Evolutionary conservation across 2,329 filamentous ascomycete genomes (phyloP), one percentile per base, ranked within the genome.

Genomic region (Chalara sp.): DNA sequence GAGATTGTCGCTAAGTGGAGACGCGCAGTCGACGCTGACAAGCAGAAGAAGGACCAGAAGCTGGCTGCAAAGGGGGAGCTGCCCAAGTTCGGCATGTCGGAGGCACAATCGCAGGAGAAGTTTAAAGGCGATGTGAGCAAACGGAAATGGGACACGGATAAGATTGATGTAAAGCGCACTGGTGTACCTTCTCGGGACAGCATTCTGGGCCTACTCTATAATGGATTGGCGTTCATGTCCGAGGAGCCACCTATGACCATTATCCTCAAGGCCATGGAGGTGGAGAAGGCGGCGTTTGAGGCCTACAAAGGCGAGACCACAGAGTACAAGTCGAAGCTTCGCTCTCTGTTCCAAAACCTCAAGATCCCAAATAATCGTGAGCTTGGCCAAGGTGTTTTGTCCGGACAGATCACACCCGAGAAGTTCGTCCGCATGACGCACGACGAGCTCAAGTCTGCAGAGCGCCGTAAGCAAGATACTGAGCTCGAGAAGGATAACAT

Each of bases 1-100:
- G 87, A 91, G 63, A 86, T 97, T 51, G 90, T 99, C 48, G 79
- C 78, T 56, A 95, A 91, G 68, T 96, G 89, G 89, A 87, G 86
- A 73, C 83, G 83, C 62, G 81, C 86, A 40, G 86, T 95, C 46
- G 86, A 88, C 61, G 72, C 73, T 46, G 78, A 80, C 63, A 83
- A 83, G 67, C 70, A 69, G 53, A 75, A 83, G 68, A 76, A 64
- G 68, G 72, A 51, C 47, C 58, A 59, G 37, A 60, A 60, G 13
- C 45, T 12, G 3, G 42, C 46, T 8, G 43, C 30, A 7, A 43
- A 6, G 49, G 32, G 10, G 44, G 48, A 6, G 51, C 67, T 10
- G 53, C 54, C 11, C 57, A 58, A 8, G 63, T 21, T 21, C 21
- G 21, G 21, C 21, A 21, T 21, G 21, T 21, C 21, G 21, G n/a